Percentiles rank a stretch among this genome's conserved stretches.
These are phyloP conservation scores for Metarhizium album DNA, from an alignment of 2,329 filamentous ascomycete species.

Conservation along the genomic window DNA sequence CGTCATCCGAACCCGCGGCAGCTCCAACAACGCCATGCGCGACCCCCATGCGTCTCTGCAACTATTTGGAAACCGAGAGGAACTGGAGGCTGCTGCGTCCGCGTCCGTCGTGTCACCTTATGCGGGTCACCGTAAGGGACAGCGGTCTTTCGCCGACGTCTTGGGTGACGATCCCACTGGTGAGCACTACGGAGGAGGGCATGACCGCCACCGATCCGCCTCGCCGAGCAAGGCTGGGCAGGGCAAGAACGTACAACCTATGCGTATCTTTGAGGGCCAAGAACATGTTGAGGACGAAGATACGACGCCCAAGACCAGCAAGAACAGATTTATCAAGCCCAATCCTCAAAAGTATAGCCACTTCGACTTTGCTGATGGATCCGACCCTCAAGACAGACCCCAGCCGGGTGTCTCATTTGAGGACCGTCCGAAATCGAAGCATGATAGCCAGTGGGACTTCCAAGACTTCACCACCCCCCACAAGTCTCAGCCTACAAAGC, in stretches of 20 bases:
- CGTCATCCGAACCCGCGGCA: slow-evolving; percentile 35
- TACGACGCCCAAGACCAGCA: slow-evolving; percentile 29
- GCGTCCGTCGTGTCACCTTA: slow-evolving; percentile 47
- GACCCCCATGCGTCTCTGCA: slow-evolving; percentile 63
- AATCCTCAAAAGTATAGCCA: slow-evolving; percentile 75
- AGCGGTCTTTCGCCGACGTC: slow-evolving; percentile 67
- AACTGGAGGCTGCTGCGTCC: slow-evolving; percentile 39
- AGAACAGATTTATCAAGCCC: slow-evolving; percentile 44
- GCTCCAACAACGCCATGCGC: slow-evolving; percentile 43
- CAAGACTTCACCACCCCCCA: slow-evolving; percentile 77
- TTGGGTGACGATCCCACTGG: slow-evolving; percentile 42
- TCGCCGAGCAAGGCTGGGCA: slow-evolving; percentile 41
- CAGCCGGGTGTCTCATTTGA: slow-evolving; percentile 29
- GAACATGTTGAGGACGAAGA: slow-evolving; percentile 33
- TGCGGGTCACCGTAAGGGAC: slow-evolving; percentile 44
- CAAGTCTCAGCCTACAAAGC: slow-evolving; percentile 53
- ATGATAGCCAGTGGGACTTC: slow-evolving; percentile 74
- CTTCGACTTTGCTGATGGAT: slow-evolving; percentile 68
- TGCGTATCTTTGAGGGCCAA: slow-evolving; percentile 50
- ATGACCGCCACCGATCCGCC: slow-evolving; percentile 38
- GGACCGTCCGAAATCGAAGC: slow-evolving; percentile 45
- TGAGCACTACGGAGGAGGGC: slow-evolving; percentile 30
- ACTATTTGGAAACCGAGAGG: slow-evolving; percentile 62
- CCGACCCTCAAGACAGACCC: slow-evolving; percentile 37
- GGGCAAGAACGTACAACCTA: slow-evolving; percentile 51